Base-by-base conservation (phyloP, 306 rosid genomes). In the Lathyrus aphaca region DNA sequence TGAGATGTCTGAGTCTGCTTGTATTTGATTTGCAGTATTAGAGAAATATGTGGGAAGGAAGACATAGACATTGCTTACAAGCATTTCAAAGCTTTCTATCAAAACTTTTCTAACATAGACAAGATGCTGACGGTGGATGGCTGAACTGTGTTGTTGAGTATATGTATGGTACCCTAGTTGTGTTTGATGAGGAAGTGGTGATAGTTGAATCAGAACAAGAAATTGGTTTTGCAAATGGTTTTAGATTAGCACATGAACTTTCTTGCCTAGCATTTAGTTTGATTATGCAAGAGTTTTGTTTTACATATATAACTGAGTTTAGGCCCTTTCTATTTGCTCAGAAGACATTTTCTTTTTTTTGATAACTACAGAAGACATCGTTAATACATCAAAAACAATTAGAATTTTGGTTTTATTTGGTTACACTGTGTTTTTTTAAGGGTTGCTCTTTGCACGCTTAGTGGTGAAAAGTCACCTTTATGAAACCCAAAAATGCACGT, bases 11-110 rank as follows among this genome's bases (percentile, higher is more conserved):
- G 79, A 66, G 37, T 66, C 25, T 57, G 38, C 43, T 53, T n/a
- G 25, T 72, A 38, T 60, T 44, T 68, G 69, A 45, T 61, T 79
- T 79, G 85, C 95, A 91, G 99, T 74, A 84, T 91, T 71, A 86
- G 97, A 78, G 99, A 88, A 75, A 82, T 94, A 66, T 94, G 97
- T 61, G 99, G 97, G 77, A 94, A 84, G 84, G 90, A 94, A 80
- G 99, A 94, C 66, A 32, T 91, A 49, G 91, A 94, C 75, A 83
- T 86, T 72, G 99, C 97, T 35, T 86, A 91, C 88, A 86, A 86
- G 82, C 86, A 91, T 86, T 94, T 94, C 81, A 91, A 91, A 81
- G 95, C 95, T 40, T 94, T 91, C 79, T 94, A 87, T 80, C 77
- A 77, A 79, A 74, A 87, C 44, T 91, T 94, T 79, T 91, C 96